Evolutionary conservation across 2,329 filamentous ascomycete species (phyloP).

Genomic region (Chaetomium sp.): DNA sequence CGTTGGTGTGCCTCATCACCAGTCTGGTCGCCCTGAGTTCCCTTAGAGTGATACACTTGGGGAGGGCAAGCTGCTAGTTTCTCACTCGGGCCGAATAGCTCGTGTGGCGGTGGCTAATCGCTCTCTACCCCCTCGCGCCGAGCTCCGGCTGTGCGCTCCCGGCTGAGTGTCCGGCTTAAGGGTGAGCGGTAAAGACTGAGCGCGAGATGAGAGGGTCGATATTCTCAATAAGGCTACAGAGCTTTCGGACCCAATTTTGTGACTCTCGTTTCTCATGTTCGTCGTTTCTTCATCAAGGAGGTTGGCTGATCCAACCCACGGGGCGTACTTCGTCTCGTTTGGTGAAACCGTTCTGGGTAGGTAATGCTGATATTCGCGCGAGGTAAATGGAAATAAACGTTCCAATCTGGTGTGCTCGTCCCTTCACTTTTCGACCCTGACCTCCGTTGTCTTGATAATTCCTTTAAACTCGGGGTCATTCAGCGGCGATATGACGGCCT

Average conservation of each 20-base stretch:
- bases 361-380: background rate
- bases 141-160: no score
- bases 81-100: no score
- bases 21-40: no score
- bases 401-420: no score
- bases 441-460: slow-evolving; percentile 33
- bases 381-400: background rate
- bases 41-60: no score
- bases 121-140: no score
- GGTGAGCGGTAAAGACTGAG: background rate
- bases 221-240: background rate
- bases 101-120: no score
- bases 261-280: background rate
- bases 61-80: no score
- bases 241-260: background rate
- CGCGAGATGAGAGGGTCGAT: background rate
- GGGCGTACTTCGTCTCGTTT: background rate
- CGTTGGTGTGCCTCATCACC: no score
- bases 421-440: slow-evolving; percentile 30
- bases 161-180: background rate
- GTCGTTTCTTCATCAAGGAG: background rate
- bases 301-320: background rate
- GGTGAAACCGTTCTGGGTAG: background rate
- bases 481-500: slow-evolving; percentile 21
- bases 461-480: slow-evolving; percentile 23